phyloP scores from a whole-genome alignment of 2,329 filamentous ascomycete genomes.

The Aureobasidium zeae region DNA sequence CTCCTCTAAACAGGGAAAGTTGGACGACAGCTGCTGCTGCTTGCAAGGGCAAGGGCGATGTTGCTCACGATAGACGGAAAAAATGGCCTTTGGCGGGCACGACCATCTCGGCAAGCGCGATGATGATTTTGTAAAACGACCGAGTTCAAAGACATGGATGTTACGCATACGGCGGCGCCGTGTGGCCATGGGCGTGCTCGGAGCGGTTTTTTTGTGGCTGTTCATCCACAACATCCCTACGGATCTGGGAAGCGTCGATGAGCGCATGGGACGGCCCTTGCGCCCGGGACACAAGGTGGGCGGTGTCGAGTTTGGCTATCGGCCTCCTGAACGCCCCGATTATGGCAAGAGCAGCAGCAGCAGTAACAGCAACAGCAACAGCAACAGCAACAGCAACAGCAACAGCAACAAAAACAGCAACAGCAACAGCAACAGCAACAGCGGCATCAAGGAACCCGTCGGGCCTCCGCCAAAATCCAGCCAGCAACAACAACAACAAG shows the following conservation, averaged over 20 bases:
- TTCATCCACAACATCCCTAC: conserved; percentile 56
- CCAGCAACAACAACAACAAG: conserved; percentile 17
- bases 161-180: conserved; percentile 43
- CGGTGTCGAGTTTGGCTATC: conserved; percentile 17
- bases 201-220: conserved; percentile 49
- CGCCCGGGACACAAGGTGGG: conserved; percentile 15
- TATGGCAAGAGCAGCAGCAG: neutral
- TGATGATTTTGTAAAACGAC: conserved; percentile 45
- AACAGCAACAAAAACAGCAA: neutral
- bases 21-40: too few species aligned
- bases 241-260: conserved; percentile 30
- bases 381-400: too few species aligned
- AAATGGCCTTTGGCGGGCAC: conserved; percentile 34
- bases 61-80: neutral
- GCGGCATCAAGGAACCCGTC: conserved; percentile 13
- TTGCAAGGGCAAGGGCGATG: neutral
- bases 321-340: conserved; percentile 5
- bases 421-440: neutral
- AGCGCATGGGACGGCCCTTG: conserved; percentile 20
- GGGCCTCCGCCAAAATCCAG: conserved; percentile 17
- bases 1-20: neutral
- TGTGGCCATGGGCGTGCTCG: conserved; percentile 31
- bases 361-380: neutral
- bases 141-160: conserved; percentile 21
- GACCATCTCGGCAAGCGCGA: conserved; percentile 58